Percentiles rank a stretch among this genome's conserved stretches.
Evolutionary conservation across 768 basidiomycete species (phyloP).

Genomic region (Lyophyllum decastes): DNA sequence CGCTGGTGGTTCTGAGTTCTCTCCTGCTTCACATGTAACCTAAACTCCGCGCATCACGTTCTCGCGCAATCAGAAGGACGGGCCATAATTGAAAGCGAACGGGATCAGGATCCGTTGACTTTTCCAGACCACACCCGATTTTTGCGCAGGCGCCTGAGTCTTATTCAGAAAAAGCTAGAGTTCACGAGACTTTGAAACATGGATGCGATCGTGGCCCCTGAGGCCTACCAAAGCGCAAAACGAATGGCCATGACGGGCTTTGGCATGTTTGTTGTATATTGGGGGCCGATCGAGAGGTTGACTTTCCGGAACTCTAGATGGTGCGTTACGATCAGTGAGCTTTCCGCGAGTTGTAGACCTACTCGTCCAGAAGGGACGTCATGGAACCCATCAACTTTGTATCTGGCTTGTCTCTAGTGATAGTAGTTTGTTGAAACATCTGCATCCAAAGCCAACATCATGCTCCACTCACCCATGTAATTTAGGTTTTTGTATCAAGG

Average conservation of each 20-base stretch:
- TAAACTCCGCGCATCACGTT: not conserved
- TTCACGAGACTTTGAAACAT: slow-evolving; percentile 54
- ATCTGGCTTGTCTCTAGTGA: slow-evolving; percentile 62
- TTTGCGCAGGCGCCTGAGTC: slow-evolving; percentile 46
- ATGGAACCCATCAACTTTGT: slow-evolving; percentile 75
- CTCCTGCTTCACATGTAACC: slow-evolving; percentile 38
- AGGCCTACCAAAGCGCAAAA: slow-evolving; percentile 57
- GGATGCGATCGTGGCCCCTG: slow-evolving; percentile 55
- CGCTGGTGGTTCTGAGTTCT: slow-evolving; percentile 54
- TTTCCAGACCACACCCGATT: slow-evolving; percentile 65
- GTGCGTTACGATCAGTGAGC: slow-evolving; percentile 24
- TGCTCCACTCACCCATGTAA: not conserved
- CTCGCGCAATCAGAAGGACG: not conserved
- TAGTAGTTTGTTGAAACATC: slow-evolving; percentile 61
- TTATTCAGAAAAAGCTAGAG: slow-evolving; percentile 43
- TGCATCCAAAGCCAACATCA: slow-evolving; percentile 27
- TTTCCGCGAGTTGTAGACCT: not conserved
- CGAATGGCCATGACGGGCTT: slow-evolving; percentile 60
- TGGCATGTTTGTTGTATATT: slow-evolving; percentile 61
- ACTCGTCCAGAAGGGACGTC: slow-evolving; percentile 44
- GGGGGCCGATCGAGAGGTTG: slow-evolving; percentile 62
- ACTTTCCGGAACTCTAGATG: slow-evolving; percentile 66
- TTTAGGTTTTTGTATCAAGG: slow-evolving; percentile 60
- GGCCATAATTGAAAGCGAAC: not conserved
- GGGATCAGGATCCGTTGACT: slow-evolving; percentile 43